Base-by-base conservation (phyloP, 306 rosid genomes). In the Cucumis melo region DNA sequence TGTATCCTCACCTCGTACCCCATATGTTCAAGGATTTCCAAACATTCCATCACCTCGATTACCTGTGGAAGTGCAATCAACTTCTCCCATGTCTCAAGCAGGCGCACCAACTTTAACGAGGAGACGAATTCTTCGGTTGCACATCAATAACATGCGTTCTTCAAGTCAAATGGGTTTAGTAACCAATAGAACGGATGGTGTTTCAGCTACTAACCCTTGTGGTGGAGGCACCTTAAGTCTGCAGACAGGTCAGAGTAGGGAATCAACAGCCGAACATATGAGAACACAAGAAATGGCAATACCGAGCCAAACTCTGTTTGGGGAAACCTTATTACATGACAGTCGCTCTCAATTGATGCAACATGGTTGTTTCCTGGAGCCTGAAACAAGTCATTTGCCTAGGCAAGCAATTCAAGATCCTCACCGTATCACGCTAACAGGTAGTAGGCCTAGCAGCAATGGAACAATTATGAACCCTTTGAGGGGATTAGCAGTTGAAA, bases 91-190 rank as follows among this genome's bases (percentile, higher is more conserved):
- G 41, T 78, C 93, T 56, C 92, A 96, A 81, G 85, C 88, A 20
- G 96, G 89, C 71, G 97, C 97, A 34, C 93, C 97, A 9, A 95
- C 99, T 62, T 76, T 95, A 70, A 85, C 89, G 48, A 86, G 89
- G 82, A 87, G 99, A 75, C 96, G 97, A 16, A 53, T 88, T 89
- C 83, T 89, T 74, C 95, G 88, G 76, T 93, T 90, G 20, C 96
- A 89, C 21, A 91, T 94, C 82, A 97, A 90, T 9, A 91, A 90
- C 16, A 71, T 90, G 73, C 87, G 83, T 57, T 83, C 89, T 53
- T 74, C 64, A 3, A 91, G 80, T 80, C 88, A 92, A 78, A 83
- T 86, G 86, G 70, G 74, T 63, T 77, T 82, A 74, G 63, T 84
- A 46, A 78, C 83, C 59, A 81, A 81, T 81, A 84, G 91, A 80